A percentile compares a stretch with the other conserved stretches of the same genome.
These are phyloP conservation scores for Ocimum tenuiflorum DNA, from an alignment of 257 asterid species.

Conservation along the genomic window DNA sequence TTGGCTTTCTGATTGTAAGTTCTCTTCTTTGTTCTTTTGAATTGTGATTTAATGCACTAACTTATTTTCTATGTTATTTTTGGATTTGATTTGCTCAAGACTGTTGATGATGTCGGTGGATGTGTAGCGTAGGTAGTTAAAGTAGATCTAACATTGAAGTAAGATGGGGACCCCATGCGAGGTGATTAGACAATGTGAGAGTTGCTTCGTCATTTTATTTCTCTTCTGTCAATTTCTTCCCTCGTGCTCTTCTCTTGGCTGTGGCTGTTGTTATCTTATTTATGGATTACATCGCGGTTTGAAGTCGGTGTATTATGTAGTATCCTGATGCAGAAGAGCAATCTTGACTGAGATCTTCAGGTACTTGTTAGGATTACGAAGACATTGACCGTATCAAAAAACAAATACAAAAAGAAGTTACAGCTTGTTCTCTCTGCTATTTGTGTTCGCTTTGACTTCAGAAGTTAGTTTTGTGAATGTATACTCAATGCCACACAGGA, in stretches of 20 bases:
- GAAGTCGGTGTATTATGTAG: constrained; percentile 3
- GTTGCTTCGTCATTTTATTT: background rate
- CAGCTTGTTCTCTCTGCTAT: background rate
- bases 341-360: background rate
- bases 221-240: background rate
- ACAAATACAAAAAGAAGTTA: too few relatives aligned
- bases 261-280: background rate
- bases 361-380: background rate
- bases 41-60: background rate
- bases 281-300: background rate
- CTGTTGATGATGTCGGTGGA: background rate
- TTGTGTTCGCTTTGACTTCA: background rate
- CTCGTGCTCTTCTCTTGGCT: background rate
- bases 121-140: background rate
- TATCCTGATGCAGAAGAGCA: background rate
- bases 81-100: constrained; percentile 19
- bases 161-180: background rate
- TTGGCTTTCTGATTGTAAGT: background rate
- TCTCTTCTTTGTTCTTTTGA: background rate
- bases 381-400: background rate
- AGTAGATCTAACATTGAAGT: background rate
- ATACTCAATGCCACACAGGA: background rate
- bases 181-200: background rate
- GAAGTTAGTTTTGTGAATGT: background rate
- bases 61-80: background rate